Evolutionary conservation across 495 filamentous ascomycete genomes (phyloP), one percentile per base, ranked within the genome.

Genomic region (Cudoniella acicularis): DNA sequence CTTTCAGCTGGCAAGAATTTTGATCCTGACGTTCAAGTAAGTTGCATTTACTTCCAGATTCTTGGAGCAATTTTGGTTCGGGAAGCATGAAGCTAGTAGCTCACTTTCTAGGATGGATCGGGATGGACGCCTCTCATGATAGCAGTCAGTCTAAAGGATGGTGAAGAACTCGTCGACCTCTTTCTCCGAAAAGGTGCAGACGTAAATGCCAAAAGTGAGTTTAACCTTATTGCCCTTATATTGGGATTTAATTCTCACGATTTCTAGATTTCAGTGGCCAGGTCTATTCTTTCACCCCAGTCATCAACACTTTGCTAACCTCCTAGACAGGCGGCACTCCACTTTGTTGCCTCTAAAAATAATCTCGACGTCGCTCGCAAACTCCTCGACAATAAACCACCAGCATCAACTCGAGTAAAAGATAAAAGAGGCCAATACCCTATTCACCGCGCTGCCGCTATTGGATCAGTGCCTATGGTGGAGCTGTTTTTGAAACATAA

Each of bases 41-140:
- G 74, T 53, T n/a, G 23, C 6, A 57, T 47, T 54, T 24, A 17
- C 23, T 17, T 10, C 42, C 21, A 21, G 10, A 48, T 13, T 4
- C 30, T 36, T 36, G 6, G 4, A 13, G 13, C 6, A 36, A 36
- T 4, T 36, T 4, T 42, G 3, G 6, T 41, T 43, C 8, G 25
- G 9, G 9, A 54, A 2, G 13, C 16, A 10, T 24, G 20, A 24
- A 24, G 10, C 10, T 23, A 13, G 21, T 2, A 54, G 45, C 3
- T 47, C 11, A 50, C 18, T 16, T 24, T 24, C n/a, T 53, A 90
- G 84, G 94, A 98, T 69, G 91, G 86, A 17, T 86, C 85, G 9
- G 92, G 93, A 52, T 98, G 94, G 94, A 95, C 93, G 10, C 88
- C 90, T 1, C 77, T 97, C 22, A 97, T 97, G 92, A 96, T 97